Percentiles rank a stretch among this genome's conserved stretches.
Conservation (phyloP, 371 early-diverging fungal species). For the Apophysomyces trapeziformis region DNA sequence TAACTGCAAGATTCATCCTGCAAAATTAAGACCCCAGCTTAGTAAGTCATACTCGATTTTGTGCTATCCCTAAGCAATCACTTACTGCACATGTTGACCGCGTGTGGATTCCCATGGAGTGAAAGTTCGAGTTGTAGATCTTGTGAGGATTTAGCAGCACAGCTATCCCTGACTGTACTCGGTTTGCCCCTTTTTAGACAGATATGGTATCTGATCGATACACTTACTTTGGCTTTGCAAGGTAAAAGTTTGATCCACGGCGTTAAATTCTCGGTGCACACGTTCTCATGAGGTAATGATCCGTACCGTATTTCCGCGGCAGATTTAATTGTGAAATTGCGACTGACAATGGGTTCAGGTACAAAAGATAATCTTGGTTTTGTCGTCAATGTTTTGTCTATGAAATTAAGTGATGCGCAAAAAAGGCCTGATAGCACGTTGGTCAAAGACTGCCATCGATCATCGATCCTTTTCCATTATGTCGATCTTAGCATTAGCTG, state of each 20-base stretch:
- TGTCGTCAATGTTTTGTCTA: constrained; percentile 80
- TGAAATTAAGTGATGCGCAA: constrained; percentile 94
- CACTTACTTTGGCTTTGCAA: constrained; percentile 79
- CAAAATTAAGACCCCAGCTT: background rate
- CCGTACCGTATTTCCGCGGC: constrained; percentile 70
- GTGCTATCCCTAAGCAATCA: background rate
- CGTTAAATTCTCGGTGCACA: constrained; percentile 97
- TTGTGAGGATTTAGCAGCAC: constrained; percentile 85
- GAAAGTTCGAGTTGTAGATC: constrained; percentile 87
- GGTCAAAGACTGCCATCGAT: constrained; percentile 85
- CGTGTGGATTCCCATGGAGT: constrained; percentile 84
- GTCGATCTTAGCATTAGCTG: background rate
- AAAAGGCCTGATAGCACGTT: constrained; percentile 92
- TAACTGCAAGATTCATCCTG: constrained; percentile 36
- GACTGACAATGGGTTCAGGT: constrained; percentile 32
- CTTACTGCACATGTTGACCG: constrained; percentile 61
- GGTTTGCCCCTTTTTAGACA: background rate
- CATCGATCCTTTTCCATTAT: constrained; percentile 53
- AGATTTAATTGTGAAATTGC: background rate
- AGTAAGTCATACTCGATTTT: no score
- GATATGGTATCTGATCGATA: background rate
- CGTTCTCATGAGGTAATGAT: constrained; percentile 86
- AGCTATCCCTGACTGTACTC: constrained; percentile 78
- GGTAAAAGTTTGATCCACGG: constrained; percentile 96
- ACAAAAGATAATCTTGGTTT: constrained; percentile 74